These are phyloP conservation scores for Mycena rebaudengoi DNA, from an alignment of 768 basidiomycete species.

Conservation along the genomic window DNA sequence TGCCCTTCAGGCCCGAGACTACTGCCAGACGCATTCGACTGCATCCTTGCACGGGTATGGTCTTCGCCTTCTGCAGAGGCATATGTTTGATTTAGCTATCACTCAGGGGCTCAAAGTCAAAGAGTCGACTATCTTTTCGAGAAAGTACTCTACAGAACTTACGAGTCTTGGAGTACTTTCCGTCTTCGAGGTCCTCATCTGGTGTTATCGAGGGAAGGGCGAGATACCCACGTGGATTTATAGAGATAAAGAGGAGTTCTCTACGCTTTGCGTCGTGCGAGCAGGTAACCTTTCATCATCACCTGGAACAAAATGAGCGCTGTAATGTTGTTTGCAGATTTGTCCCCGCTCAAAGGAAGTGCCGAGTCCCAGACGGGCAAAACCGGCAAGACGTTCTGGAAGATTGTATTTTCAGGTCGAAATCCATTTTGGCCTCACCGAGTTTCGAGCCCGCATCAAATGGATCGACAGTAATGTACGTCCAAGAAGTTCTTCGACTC, in stretches of 20 bases:
- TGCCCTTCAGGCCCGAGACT: conserved; percentile 81
- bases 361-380: conserved; percentile 72
- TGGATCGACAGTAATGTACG: conserved; percentile 84
- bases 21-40: conserved; percentile 86
- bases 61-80: conserved; percentile 33
- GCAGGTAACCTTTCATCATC: too few species aligned
- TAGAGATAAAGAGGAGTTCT: conserved; percentile 70
- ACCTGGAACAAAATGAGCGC: too few species aligned
- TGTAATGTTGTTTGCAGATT: too few species aligned
- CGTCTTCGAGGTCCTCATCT: conserved; percentile 85
- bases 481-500: conserved; percentile 22
- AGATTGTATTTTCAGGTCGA: conserved; percentile 86
- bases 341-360: conserved; percentile 76
- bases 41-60: conserved; percentile 76
- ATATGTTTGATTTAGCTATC: not conserved
- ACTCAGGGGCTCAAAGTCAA: conserved; percentile 75
- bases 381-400: conserved; percentile 81
- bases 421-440: conserved; percentile 84
- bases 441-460: conserved; percentile 84
- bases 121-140: conserved; percentile 81
- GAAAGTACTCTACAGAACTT: conserved; percentile 85
- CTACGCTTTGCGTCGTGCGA: conserved; percentile 80
- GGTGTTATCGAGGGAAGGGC: conserved; percentile 85
- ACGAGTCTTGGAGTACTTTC: conserved; percentile 79
- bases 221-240: conserved; percentile 79